phyloP scores from a whole-genome alignment of 208 protist genomes.

The Acanthamoeba lenticulata region DNA sequence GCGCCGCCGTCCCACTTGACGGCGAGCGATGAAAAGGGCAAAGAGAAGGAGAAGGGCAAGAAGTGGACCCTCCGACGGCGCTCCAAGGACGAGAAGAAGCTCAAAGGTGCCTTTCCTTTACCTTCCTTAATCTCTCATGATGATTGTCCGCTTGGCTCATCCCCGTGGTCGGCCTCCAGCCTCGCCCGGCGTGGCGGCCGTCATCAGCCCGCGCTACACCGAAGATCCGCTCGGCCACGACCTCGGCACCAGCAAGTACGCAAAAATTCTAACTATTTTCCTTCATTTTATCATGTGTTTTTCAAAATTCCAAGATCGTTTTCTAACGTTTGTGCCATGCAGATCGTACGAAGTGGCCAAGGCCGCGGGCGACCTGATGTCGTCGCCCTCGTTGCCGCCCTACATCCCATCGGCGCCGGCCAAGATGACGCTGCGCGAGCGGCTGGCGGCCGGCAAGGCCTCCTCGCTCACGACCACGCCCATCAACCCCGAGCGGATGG shows the following conservation, averaged over 20 bases:
- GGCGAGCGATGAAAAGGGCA: background rate
- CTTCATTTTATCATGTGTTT: no score
- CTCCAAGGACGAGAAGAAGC: conserved; percentile 43
- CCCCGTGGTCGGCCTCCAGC: background rate
- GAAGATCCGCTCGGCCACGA: background rate
- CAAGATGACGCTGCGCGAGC: conserved; percentile 19
- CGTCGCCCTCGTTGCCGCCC: background rate
- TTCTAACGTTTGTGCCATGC: no score
- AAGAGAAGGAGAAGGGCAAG: conserved; percentile 52
- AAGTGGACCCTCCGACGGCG: conserved; percentile 24
- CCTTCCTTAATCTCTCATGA: no score
- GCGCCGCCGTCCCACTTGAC: background rate
- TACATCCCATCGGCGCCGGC: background rate
- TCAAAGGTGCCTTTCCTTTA: background rate
- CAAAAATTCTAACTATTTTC: no score
- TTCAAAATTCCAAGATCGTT: no score
- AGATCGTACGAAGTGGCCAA: background rate
- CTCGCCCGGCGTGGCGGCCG: background rate
- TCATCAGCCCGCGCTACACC: conserved; percentile 34
- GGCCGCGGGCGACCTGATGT: background rate
- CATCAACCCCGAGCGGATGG: background rate
- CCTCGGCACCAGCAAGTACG: background rate
- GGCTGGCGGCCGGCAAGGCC: conserved; percentile 2
- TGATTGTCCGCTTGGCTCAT: no score
- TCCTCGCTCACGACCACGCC: background rate